A percentile compares a stretch with the other conserved stretches of the same genome.
These are phyloP conservation scores for Aspergillus quadricinctus DNA, from an alignment of 2,329 filamentous ascomycete species.

Conservation along the genomic window DNA sequence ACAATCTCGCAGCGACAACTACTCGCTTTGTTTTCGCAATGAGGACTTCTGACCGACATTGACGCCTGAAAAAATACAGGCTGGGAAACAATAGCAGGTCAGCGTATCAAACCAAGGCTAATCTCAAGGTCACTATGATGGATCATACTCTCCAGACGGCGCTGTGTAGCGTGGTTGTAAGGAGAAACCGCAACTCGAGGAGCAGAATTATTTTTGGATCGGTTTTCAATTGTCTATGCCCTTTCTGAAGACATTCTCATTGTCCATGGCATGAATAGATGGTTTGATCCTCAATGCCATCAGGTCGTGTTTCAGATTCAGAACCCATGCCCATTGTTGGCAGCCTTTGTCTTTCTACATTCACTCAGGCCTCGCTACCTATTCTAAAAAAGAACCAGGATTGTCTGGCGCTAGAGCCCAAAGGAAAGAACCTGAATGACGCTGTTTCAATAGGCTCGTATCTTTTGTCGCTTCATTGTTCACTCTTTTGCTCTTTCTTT, in stretches of 20 bases:
- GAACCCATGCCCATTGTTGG: not conserved
- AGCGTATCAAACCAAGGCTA: not conserved
- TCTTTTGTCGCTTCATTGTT: conserved; percentile 12
- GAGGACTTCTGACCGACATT: not conserved
- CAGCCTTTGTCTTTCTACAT: not conserved
- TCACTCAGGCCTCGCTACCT: conserved; percentile 13
- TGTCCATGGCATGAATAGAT: not conserved
- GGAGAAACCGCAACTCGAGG: not conserved
- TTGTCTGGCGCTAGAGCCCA: not conserved
- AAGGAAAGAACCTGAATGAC: not conserved
- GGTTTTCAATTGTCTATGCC: not conserved
- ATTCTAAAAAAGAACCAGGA: conserved; percentile 6
- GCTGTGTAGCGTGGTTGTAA: not conserved
- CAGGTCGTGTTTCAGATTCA: not conserved
- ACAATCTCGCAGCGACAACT: not conserved
- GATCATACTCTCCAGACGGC: not conserved
- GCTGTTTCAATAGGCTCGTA: conserved; percentile 6
- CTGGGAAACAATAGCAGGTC: not conserved
- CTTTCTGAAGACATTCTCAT: not conserved
- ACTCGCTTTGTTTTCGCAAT: not conserved
- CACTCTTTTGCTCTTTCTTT: conserved; percentile 20
- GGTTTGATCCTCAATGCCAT: not conserved
- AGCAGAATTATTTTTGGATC: not conserved
- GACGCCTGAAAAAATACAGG: not conserved
- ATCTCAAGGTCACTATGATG: not conserved